These are phyloP conservation scores for Exserohilum turcica DNA, from an alignment of 2,329 filamentous ascomycete genomes.

Conservation along the genomic window DNA sequence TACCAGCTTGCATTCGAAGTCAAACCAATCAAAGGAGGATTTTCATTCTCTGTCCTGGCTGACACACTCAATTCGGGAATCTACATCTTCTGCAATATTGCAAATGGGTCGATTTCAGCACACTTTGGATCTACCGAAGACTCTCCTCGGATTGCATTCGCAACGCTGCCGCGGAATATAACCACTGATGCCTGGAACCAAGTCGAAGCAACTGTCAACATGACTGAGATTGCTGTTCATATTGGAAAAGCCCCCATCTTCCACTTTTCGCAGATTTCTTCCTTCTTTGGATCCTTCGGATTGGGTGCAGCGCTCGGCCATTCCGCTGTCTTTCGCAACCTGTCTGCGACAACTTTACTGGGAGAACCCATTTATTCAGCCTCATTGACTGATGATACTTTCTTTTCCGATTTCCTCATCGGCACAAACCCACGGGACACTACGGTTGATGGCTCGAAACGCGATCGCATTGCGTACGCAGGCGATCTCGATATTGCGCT, in stretches of 20 bases:
- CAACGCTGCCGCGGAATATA: background rate
- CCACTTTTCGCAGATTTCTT: background rate
- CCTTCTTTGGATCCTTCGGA: background rate
- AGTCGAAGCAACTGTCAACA: background rate
- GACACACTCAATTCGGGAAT: background rate
- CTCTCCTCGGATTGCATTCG: background rate
- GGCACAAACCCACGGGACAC: conserved; percentile 42
- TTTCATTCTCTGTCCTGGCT: conserved; percentile 25
- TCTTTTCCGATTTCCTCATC: conserved; percentile 44
- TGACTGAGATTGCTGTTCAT: background rate
- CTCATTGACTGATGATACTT: background rate
- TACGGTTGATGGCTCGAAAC: conserved; percentile 46
- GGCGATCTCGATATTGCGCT: background rate
- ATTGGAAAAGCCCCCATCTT: background rate
- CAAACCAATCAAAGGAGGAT: conserved; percentile 1
- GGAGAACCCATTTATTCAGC: background rate
- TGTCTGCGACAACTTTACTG: background rate
- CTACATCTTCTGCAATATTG: background rate
- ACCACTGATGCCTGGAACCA: background rate
- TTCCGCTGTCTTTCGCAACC: background rate
- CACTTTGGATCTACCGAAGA: background rate
- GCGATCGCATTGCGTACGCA: conserved; percentile 14
- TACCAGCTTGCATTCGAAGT: background rate
- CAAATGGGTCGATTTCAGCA: background rate
- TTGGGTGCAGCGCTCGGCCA: background rate